Conservation (phyloP, 2,329 filamentous ascomycete species). For the Talaromyces sp. region DNA sequence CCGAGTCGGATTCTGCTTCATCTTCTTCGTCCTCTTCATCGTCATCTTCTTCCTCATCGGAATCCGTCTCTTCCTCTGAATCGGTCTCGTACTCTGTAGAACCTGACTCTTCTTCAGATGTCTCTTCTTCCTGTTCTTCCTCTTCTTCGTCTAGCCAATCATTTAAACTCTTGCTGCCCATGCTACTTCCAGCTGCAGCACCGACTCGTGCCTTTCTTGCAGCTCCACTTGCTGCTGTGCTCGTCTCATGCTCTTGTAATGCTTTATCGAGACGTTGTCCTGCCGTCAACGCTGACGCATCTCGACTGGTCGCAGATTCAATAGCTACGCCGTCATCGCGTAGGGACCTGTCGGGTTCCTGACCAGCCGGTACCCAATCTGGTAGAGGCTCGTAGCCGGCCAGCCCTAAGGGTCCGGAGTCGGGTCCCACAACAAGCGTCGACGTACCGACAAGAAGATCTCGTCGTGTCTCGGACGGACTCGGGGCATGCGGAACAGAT, state of each 20-base stretch:
- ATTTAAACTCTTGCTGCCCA: conserved; percentile 69
- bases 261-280: conserved; percentile 45
- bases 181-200: conserved; percentile 48
- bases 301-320: conserved; percentile 21
- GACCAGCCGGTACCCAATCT: conserved; percentile 76
- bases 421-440: conserved; percentile 77
- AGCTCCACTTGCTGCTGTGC: conserved; percentile 25
- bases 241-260: conserved; percentile 42
- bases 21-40: conserved; percentile 32
- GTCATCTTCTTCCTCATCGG: conserved; percentile 44
- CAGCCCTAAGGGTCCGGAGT: conserved; percentile 70
- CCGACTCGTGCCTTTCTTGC: conserved; percentile 25
- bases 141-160: conserved; percentile 75
- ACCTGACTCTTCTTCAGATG: conserved; percentile 45
- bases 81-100: conserved; percentile 49
- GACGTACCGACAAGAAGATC: conserved; percentile 79
- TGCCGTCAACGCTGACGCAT: conserved; percentile 37
- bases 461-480: conserved; percentile 79
- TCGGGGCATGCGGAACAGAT: conserved; percentile 84
- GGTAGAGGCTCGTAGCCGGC: conserved; percentile 77
- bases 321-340: conserved; percentile 59
- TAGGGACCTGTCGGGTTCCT: conserved; percentile 74
- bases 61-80: conserved; percentile 35
- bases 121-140: conserved; percentile 54
- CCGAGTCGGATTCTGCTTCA: conserved; percentile 48